Conservation (phyloP, 139 green algal species). For the Choricystis sp. region DNA sequence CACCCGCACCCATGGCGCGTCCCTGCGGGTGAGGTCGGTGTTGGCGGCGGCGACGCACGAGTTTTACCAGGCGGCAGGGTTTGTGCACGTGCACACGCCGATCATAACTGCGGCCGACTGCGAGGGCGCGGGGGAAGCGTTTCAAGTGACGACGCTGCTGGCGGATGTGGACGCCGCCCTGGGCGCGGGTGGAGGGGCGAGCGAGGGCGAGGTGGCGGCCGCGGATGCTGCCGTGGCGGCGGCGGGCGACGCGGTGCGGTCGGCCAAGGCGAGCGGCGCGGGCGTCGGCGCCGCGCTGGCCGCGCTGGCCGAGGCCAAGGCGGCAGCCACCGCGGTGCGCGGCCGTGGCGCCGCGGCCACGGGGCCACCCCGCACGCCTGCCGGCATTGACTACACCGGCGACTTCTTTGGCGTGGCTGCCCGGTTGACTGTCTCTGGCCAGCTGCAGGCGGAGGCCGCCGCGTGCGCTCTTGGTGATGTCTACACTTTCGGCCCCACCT, state of each 20-base stretch:
- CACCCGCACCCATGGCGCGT: constrained; percentile 90
- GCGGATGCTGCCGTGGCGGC: neutral
- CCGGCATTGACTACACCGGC: constrained; percentile 70
- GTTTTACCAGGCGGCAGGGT: constrained; percentile 81
- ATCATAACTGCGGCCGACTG: constrained; percentile 88
- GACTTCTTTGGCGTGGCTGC: constrained; percentile 89
- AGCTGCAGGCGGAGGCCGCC: constrained; percentile 84
- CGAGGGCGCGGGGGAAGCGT: constrained; percentile 98
- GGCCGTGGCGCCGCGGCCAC: constrained; percentile 11
- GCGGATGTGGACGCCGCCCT: constrained; percentile 11
- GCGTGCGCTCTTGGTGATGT: constrained; percentile 74
- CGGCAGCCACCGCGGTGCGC: constrained; percentile 41
- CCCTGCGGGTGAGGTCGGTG: constrained; percentile 88
- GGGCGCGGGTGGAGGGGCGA: constrained; percentile 1
- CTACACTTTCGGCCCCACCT: constrained; percentile 79
- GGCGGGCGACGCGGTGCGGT: constrained; percentile 10
- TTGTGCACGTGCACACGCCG: constrained; percentile 96
- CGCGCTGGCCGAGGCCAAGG: constrained; percentile 48
- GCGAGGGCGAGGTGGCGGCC: neutral
- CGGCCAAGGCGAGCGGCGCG: constrained; percentile 7
- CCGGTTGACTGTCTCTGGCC: constrained; percentile 89
- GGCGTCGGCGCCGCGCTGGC: constrained; percentile 8
- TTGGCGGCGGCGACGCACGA: constrained; percentile 89
- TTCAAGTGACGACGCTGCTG: constrained; percentile 81
- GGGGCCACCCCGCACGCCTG: constrained; percentile 19